Evolutionary conservation across 139 green algal genomes (phyloP), one percentile per base, ranked within the genome.

Genomic region (Micractinium conductrix): DNA sequence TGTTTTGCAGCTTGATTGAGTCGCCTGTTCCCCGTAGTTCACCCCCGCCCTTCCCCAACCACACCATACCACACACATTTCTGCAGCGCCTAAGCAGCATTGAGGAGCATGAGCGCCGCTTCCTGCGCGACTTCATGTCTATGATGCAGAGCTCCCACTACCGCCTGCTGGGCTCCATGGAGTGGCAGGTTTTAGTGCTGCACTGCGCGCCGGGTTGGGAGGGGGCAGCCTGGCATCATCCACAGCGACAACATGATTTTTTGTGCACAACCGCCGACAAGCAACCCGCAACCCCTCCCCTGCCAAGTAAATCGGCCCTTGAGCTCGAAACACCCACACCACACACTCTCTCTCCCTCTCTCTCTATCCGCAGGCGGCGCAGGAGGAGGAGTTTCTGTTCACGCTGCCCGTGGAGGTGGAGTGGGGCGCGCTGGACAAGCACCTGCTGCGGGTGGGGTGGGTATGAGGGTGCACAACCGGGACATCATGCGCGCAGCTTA

Each of bases 391-490:
- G 30, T 62, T 79, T n/a, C 72, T 65, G 9, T 79, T 79, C 72
- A 79, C 72, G n/a, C 45, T 79, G 72, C 72, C 72, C 24, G 72
- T 79, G 44, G 45, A 45, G 44, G 72, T 79, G 30, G 72, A 79
- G 19, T 79, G 45, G 28, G 28, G n/a, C 14, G 72, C 72, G 30
- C 72, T 79, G 44, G 72, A 79, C 44, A 40, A 60, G 21, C 45
- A n/a, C 72, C 63, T 79, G 72, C 72, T 79, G 72, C 63, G 26
- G 53, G 53, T 22, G 28, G 53, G 53, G 19, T 22, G 53, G 53
- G 4, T 6, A 5, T 12, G 53, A 19, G 4, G 3, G 53, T 30
- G 8, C 14, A 10, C 48, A 14, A 58, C 14, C n/a, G n/a, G 48
- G 12, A 22, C 48, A 58, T 58, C 48, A 14, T 58, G 48, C 48